These are phyloP conservation scores for Carex pumila DNA, from an alignment of 176 grass and related monocot species.

Conservation along the genomic window DNA sequence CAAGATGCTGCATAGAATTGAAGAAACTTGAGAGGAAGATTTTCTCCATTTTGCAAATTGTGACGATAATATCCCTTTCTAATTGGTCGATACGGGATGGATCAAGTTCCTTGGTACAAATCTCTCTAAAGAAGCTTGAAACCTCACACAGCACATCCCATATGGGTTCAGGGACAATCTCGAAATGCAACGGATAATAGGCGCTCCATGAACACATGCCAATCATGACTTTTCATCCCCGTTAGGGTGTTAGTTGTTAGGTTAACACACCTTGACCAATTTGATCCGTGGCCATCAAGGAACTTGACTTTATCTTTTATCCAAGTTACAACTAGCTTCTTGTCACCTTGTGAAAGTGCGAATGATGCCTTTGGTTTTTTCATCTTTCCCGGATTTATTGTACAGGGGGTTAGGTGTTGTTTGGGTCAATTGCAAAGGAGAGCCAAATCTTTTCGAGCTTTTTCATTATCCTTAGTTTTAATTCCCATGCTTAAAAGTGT, in stretches of 20 bases:
- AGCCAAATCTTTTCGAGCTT: background rate
- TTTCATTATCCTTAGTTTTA: conserved; percentile 10
- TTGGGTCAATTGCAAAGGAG: background rate
- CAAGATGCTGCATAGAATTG: conserved; percentile 15
- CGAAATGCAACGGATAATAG: background rate
- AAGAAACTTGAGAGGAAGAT: conserved; percentile 14
- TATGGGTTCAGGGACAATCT: background rate
- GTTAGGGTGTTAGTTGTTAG: background rate
- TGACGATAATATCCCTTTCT: background rate
- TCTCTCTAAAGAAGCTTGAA: background rate
- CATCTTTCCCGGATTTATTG: background rate
- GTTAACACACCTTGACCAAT: background rate
- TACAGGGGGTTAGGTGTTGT: background rate
- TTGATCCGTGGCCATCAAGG: background rate
- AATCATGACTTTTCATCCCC: conserved; percentile 19
- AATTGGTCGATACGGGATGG: background rate
- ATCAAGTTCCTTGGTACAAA: conserved; percentile 3
- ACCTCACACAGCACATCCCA: conserved; percentile 1
- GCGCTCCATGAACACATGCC: conserved; percentile 10
- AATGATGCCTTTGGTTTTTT: background rate
- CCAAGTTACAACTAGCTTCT: background rate
- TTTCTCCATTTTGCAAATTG: conserved; percentile 21
- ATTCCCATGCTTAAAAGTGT: background rate
- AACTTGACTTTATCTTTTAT: background rate
- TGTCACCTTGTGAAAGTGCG: background rate